Conservation (phyloP, 2,329 filamentous ascomycete genomes). For the Microsporum canis region DNA sequence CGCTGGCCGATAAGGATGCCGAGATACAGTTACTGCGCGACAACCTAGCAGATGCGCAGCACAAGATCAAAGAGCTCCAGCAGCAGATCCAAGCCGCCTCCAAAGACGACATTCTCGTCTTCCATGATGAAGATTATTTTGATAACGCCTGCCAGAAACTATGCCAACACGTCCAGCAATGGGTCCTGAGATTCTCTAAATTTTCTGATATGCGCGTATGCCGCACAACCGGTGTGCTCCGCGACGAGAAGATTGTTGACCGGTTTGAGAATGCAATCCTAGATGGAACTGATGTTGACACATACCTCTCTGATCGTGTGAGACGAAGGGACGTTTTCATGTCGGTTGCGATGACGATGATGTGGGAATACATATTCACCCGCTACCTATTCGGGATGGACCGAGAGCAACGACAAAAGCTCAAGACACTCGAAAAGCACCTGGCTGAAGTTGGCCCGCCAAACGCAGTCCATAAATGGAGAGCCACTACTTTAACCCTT, state of each 20-base stretch:
- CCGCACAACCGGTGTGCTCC: slow-evolving; percentile 69
- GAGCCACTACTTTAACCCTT: slow-evolving; percentile 84
- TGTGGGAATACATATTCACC: slow-evolving; percentile 98
- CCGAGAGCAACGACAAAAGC: slow-evolving; percentile 89
- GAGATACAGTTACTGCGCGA: slow-evolving; percentile 68
- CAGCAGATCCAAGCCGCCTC: slow-evolving; percentile 47
- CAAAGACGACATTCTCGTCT: slow-evolving; percentile 62
- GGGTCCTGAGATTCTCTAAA: slow-evolving; percentile 96
- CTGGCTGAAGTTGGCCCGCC: slow-evolving; percentile 76
- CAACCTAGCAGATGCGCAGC: slow-evolving; percentile 61
- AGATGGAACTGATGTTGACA: slow-evolving; percentile 86
- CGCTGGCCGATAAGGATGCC: slow-evolving; percentile 67
- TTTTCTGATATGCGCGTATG: slow-evolving; percentile 88
- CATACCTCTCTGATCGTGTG: slow-evolving; percentile 76
- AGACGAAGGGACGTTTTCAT: slow-evolving; percentile 90
- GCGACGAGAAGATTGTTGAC: slow-evolving; percentile 86
- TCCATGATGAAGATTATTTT: slow-evolving; percentile 89
- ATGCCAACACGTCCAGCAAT: slow-evolving; percentile 91
- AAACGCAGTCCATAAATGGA: slow-evolving; percentile 91
- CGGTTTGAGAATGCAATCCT: slow-evolving; percentile 88
- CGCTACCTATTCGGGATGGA: slow-evolving; percentile 98
- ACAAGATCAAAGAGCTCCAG: slow-evolving; percentile 50
- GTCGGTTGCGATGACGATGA: slow-evolving; percentile 98
- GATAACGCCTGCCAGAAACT: slow-evolving; percentile 87
- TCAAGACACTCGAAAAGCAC: slow-evolving; percentile 89